Evolutionary conservation across 371 early-diverging fungal species (phyloP).

Genomic region (Lichtheimia ramosa): DNA sequence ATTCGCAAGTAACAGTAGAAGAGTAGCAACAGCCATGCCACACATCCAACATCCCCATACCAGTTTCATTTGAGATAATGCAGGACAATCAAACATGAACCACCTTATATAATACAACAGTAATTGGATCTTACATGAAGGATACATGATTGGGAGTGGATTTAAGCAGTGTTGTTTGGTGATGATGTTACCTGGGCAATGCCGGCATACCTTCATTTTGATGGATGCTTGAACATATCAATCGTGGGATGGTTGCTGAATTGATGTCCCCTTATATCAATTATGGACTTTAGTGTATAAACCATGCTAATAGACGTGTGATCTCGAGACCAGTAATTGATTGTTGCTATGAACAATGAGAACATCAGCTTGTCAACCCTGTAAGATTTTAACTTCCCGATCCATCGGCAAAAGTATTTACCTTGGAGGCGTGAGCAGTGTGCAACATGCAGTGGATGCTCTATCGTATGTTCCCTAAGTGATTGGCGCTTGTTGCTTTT

Average conservation of each 20-base stretch:
- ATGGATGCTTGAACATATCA: conserved; percentile 49
- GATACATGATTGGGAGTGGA: neutral
- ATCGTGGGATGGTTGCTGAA: conserved; percentile 41
- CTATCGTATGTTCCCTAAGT: too few species aligned
- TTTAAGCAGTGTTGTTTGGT: conserved; percentile 26
- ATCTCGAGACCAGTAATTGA: conserved; percentile 64
- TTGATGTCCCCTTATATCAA: neutral
- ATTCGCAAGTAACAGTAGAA: conserved; percentile 7
- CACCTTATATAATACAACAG: neutral
- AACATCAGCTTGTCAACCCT: neutral
- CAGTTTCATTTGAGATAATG: too few species aligned
- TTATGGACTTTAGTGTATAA: conserved; percentile 54
- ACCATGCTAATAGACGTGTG: conserved; percentile 50
- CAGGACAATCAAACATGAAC: too few species aligned
- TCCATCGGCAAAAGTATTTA: conserved; percentile 11
- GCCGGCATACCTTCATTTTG: too few species aligned
- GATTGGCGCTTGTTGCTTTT: too few species aligned
- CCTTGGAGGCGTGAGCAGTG: conserved; percentile 52
- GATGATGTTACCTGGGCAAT: too few species aligned
- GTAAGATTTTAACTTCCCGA: neutral
- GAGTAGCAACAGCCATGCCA: neutral
- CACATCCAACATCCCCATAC: too few species aligned
- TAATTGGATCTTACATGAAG: neutral
- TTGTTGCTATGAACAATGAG: conserved; percentile 39
- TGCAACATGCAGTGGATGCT: too few species aligned